Conservation (phyloP, 192 early-diverging fungal species). For the Mortierella alpina region DNA sequence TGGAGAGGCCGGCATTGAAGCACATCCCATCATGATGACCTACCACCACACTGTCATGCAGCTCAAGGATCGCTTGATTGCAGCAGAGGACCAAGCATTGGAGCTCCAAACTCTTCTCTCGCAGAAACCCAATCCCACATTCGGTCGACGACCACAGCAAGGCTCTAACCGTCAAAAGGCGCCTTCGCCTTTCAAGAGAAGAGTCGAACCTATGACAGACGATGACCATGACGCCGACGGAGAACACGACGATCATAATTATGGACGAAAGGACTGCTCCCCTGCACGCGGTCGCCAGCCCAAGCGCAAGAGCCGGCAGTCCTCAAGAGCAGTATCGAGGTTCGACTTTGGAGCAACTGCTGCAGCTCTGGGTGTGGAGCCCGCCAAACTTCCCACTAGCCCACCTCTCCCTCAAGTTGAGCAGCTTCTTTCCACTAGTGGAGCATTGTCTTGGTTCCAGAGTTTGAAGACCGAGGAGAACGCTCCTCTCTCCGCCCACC, state of each 20-base stretch:
- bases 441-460: slow-evolving; percentile 52
- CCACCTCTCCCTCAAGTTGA: slow-evolving; percentile 43
- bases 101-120: slow-evolving; percentile 51
- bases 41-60: slow-evolving; percentile 53
- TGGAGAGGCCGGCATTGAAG: slow-evolving; percentile 51
- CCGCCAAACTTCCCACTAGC: slow-evolving; percentile 34
- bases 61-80: slow-evolving; percentile 44
- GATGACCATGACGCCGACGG: slow-evolving; percentile 51
- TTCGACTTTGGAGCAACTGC: slow-evolving; percentile 37
- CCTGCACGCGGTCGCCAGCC: slow-evolving; percentile 33
- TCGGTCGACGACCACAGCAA: slow-evolving; percentile 28
- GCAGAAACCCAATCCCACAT: slow-evolving; percentile 18
- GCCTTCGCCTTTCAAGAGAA: slow-evolving; percentile 30
- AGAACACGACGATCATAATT: slow-evolving; percentile 26
- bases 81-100: slow-evolving; percentile 45
- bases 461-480: slow-evolving; percentile 48
- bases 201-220: slow-evolving; percentile 31
- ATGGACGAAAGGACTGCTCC: slow-evolving; percentile 30
- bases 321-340: slow-evolving; percentile 31
- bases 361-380: slow-evolving; percentile 9
- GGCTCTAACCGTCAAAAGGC: slow-evolving; percentile 24
- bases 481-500: slow-evolving; percentile 33
- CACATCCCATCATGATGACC: slow-evolving; percentile 49
- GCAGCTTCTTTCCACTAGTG: slow-evolving; percentile 30
- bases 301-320: slow-evolving; percentile 41